Evolutionary conservation across 805 yeast species (phyloP), one percentile per base, ranked within the genome.

Genomic region (Candida qinlingensis): DNA sequence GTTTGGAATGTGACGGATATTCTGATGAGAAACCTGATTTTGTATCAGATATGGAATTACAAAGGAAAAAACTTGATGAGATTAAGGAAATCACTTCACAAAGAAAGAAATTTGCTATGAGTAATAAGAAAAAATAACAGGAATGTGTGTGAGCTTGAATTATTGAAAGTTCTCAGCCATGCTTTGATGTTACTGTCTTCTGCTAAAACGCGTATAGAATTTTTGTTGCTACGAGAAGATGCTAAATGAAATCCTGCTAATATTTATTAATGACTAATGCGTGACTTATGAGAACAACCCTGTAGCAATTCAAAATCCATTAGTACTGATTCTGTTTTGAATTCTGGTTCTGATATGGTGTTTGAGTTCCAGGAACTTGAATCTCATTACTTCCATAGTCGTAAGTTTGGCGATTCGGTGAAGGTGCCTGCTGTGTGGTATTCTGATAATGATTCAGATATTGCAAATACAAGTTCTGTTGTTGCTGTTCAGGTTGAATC

Each of bases 1-100:
- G 80, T 7, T 61, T 85, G 25, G 58, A 56, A 3, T 85, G 94
- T 63, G 83, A 79, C 58, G 79, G 79, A 7, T 83, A 80, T 56
- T 69, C 70, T 11, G 55, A 53, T 0, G 67, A 59, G 8, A 70
- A 79, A 54, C 90, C 91, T 0, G 64, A 56, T 12, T 85, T 80
- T 60, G 79, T 84, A 76, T 60, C 58, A 9, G 72, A 72, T 50
- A 64, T 71, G 3, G 50, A 52, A 7, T 54, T 66, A 46, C 79
- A 75, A 47, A 68, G 71, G 41, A 63, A 61, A 44, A 80, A 75
- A 61, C 67, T 79, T 58, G 72, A 71, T 42, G 80, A 75, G 49
- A 79, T 79, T 41, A 77, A 77, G 56, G 61, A 62, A 61, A 78
- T 54, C 54, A 75, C 71, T 53, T 71, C 66, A 56, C 66, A 67